These are phyloP conservation scores for Aspergillus egyptiacus DNA, from an alignment of 495 filamentous ascomycete species.

Conservation along the genomic window DNA sequence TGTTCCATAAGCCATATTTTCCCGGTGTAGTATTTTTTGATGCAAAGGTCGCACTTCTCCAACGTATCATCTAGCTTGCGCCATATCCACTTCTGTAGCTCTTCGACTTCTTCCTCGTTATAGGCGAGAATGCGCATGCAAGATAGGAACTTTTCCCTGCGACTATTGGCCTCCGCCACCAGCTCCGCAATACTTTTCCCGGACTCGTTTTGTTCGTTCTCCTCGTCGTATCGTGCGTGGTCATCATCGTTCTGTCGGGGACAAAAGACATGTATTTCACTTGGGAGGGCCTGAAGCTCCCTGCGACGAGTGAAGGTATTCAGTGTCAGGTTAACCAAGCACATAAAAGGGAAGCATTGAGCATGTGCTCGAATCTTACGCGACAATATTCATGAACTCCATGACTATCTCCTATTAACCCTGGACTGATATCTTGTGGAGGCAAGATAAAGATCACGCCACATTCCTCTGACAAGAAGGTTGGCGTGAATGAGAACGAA, in stretches of 20 bases:
- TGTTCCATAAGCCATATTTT: constrained; percentile 57
- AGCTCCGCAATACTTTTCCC: constrained; percentile 32
- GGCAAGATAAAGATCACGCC: constrained; percentile 9
- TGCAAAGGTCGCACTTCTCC: constrained; percentile 69
- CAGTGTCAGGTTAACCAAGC: not conserved
- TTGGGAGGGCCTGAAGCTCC: constrained; percentile 42
- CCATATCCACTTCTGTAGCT: constrained; percentile 54
- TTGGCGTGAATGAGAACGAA: not conserved
- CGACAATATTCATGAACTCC: constrained; percentile 41
- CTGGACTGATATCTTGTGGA: constrained; percentile 1
- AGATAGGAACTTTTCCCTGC: constrained; percentile 54
- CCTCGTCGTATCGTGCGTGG: constrained; percentile 49
- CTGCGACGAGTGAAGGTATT: constrained; percentile 16
- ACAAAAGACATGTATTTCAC: constrained; percentile 45
- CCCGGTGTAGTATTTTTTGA: constrained; percentile 71
- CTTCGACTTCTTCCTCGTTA: constrained; percentile 53
- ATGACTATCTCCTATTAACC: constrained; percentile 23
- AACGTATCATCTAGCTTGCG: constrained; percentile 50
- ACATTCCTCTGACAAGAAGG: constrained; percentile 14
- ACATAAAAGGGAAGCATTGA: not conserved
- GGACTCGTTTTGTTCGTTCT: constrained; percentile 24
- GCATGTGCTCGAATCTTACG: constrained; percentile 22
- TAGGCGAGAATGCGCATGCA: constrained; percentile 65
- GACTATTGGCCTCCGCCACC: constrained; percentile 42
- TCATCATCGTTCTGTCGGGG: constrained; percentile 45